Evolutionary conservation across 768 basidiomycete species (phyloP), one percentile per base, ranked within the genome.

Genomic region (Hydnum rufescens): DNA sequence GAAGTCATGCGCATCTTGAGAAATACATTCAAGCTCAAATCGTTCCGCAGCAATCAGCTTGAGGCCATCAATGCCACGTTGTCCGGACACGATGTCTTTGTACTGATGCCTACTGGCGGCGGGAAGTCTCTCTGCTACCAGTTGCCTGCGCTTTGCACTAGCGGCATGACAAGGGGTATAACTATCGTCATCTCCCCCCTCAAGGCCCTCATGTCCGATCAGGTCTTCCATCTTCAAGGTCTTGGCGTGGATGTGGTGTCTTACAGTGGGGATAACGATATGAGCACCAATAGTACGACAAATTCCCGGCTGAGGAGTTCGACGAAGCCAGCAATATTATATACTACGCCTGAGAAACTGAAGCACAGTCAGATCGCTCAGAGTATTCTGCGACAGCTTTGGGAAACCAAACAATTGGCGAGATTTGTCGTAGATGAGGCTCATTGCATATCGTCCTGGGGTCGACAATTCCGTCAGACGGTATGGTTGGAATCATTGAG

Each of bases 341-440:
- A 96, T 58, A 72, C 90, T 23, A 95, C 95, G 0, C 95, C 95
- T 0, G 95, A 99, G 65, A 83, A 86, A 65, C 63, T 96, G 43
- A 71, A 74, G 31, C 72, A 76, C 57, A 86, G 77, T 53, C 65
- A 64, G 0, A 60, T 58, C n/a, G 72, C 85, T 49, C 72, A 69
- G 58, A 64, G 61, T 5, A 72, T 80, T 18, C 64, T 97, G 5
- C 57, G 63, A 19, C 64, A 67, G n/a, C 67, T 96, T 2, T 71
- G 89, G 60, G 61, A 66, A 4, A 61, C 66, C 25, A 67, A 71
- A 3, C 67, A 73, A 53, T 63, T 99, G 36, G 89, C 87, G 13
- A 70, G 93, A 30, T 93, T 99, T 62, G 90, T 95, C 1, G 74
- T 96, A 49, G 95, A 99, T 62, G 95, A 99, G 63, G 93, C 90